Conservation (phyloP, 1,139 yeast species). For the Candida anutae region DNA sequence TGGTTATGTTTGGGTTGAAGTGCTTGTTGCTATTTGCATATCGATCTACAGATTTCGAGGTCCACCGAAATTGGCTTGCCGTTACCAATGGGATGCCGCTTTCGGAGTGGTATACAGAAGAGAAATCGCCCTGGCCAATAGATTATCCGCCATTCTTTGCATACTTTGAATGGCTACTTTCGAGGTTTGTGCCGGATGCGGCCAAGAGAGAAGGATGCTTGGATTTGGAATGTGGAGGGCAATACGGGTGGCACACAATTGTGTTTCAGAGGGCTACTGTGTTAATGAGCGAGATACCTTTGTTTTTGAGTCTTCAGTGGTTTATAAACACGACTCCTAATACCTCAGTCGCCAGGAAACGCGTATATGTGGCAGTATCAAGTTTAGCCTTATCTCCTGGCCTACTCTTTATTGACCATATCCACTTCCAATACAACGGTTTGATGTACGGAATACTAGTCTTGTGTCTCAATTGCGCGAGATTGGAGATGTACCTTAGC, state of each 20-base stretch:
- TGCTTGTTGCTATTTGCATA: slow-evolving; percentile 35
- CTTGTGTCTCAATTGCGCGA: slow-evolving; percentile 65
- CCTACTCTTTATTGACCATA: slow-evolving; percentile 77
- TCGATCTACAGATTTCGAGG: slow-evolving; percentile 93
- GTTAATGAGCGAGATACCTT: slow-evolving; percentile 62
- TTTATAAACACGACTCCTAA: slow-evolving; percentile 47
- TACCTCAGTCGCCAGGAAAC: slow-evolving; percentile 18
- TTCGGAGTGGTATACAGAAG: slow-evolving; percentile 73
- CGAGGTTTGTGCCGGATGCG: slow-evolving; percentile 59
- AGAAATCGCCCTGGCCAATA: slow-evolving; percentile 87
- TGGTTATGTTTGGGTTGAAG: slow-evolving; percentile 29
- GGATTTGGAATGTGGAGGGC: slow-evolving; percentile 57
- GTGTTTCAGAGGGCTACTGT: slow-evolving; percentile 80
- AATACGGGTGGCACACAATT: slow-evolving; percentile 70
- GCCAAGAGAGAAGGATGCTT: slow-evolving; percentile 75
- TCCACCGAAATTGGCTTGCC: slow-evolving; percentile 95
- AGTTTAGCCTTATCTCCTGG: slow-evolving; percentile 88
- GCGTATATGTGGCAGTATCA: slow-evolving; percentile 71
- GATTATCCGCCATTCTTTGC: slow-evolving; percentile 99
- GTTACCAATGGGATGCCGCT: slow-evolving; percentile 77
- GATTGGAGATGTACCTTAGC: slow-evolving; percentile 45
- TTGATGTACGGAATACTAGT: slow-evolving; percentile 82
- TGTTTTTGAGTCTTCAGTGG: slow-evolving; percentile 66
- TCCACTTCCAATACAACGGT: slow-evolving; percentile 93
- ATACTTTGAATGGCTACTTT: slow-evolving; percentile 76